These are phyloP conservation scores for Pyrus communis DNA, from an alignment of 306 rosid species.

Conservation along the genomic window DNA sequence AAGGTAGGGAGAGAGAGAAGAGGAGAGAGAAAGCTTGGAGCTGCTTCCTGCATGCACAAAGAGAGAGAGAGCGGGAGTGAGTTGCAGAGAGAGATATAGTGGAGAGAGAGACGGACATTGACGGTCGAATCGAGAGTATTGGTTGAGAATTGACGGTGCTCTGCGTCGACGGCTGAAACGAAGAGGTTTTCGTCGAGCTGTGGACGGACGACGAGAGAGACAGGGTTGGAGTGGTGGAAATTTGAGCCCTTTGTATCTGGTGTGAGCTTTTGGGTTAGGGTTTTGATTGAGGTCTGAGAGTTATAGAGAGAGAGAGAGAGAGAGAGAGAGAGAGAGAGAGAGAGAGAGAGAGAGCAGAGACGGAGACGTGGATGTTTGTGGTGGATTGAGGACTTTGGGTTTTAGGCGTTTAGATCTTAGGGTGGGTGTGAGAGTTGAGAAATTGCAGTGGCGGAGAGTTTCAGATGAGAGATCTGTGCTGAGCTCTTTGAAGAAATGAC, in stretches of 20 bases:
- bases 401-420: not conserved
- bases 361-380: not conserved
- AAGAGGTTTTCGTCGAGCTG: not conserved
- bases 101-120: not conserved
- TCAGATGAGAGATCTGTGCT: slow-evolving; percentile 67
- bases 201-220: not conserved
- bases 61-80: not conserved
- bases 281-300: slow-evolving; percentile 1
- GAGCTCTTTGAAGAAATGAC: slow-evolving; percentile 39
- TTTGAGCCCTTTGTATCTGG: slow-evolving; percentile 1
- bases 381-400: not conserved
- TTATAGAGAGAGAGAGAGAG: not conserved
- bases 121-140: not conserved
- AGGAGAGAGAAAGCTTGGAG: not conserved
- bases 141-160: not conserved
- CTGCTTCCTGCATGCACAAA: not conserved
- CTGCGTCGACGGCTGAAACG: not conserved
- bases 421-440: not conserved
- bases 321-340: not conserved
- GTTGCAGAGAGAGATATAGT: not conserved
- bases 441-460: slow-evolving; percentile 1
- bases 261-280: slow-evolving; percentile 13
- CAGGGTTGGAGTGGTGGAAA: not conserved
- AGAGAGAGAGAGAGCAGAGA: not conserved
- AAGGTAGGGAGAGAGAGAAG: not conserved